Evolutionary conservation across 2,329 filamentous ascomycete genomes (phyloP).

Genomic region (Hortaea werneckii): DNA sequence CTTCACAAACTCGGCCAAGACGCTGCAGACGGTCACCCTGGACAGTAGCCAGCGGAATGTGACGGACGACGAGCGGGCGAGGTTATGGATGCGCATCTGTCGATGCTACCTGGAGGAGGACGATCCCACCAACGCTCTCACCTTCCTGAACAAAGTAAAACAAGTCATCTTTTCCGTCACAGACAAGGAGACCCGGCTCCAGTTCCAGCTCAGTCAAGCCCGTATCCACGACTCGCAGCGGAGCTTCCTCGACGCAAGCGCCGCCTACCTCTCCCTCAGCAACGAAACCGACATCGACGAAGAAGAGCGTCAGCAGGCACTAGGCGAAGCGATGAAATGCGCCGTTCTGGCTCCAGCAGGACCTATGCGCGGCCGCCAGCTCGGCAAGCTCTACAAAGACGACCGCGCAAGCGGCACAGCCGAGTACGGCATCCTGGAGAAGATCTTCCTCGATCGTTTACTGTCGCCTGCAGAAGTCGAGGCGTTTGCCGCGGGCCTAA

Average conservation of each 20-base stretch:
- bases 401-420: slow-evolving; percentile 66
- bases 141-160: slow-evolving; percentile 89
- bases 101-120: slow-evolving; percentile 90
- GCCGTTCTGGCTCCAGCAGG: slow-evolving; percentile 88
- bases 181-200: slow-evolving; percentile 63
- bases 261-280: slow-evolving; percentile 81
- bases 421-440: slow-evolving; percentile 84
- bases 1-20: slow-evolving; percentile 65
- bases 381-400: slow-evolving; percentile 86
- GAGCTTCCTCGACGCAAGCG: slow-evolving; percentile 76
- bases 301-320: slow-evolving; percentile 72
- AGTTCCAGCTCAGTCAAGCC: slow-evolving; percentile 86
- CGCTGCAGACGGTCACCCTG: slow-evolving; percentile 73
- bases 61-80: slow-evolving; percentile 69
- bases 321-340: slow-evolving; percentile 81
- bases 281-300: slow-evolving; percentile 70
- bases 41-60: slow-evolving; percentile 82
- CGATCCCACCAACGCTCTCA: slow-evolving; percentile 74
- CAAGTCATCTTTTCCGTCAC: slow-evolving; percentile 73
- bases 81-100: slow-evolving; percentile 87
- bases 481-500: slow-evolving; percentile 69
- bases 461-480: slow-evolving; percentile 73
- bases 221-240: slow-evolving; percentile 86
- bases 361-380: slow-evolving; percentile 65
- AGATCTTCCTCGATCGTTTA: slow-evolving; percentile 90